A percentile compares a stretch with the other conserved stretches of the same genome.
Conservation (phyloP, 179 eudicot species). For the Actinidia chinensis region DNA sequence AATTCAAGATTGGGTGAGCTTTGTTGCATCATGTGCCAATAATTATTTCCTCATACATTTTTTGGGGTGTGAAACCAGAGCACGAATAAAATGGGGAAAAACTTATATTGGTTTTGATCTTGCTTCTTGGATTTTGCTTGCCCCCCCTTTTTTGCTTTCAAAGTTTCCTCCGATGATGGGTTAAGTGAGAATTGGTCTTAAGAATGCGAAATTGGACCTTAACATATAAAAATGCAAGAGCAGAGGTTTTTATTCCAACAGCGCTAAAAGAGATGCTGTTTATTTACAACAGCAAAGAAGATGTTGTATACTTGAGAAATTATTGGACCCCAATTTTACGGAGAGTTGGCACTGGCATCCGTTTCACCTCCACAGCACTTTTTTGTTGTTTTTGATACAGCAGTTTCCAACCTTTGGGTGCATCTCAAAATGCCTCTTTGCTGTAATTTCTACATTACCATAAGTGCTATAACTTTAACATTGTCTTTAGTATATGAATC, state of each 20-base stretch:
- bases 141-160: not conserved
- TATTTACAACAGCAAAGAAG: conserved; percentile 12
- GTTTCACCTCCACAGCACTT: conserved; percentile 44
- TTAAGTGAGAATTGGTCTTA: conserved; percentile 33
- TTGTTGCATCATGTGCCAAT: not conserved
- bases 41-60: not conserved
- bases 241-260: not conserved
- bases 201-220: conserved; percentile 32
- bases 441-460: conserved; percentile 34
- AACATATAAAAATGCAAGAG: conserved; percentile 16
- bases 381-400: conserved; percentile 43
- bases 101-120: conserved; percentile 21
- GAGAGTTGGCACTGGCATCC: conserved; percentile 46
- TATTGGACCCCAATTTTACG: conserved; percentile 35
- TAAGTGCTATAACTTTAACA: not conserved
- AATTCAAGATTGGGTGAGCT: too few relatives aligned
- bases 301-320: conserved; percentile 34
- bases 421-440: conserved; percentile 42
- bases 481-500: not conserved
- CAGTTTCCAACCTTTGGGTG: conserved; percentile 45
- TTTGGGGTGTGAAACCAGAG: not conserved
- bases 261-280: not conserved
- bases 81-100: conserved; percentile 23
- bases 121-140: conserved; percentile 24
- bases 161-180: conserved; percentile 19